Evolutionary conservation across 2,329 filamentous ascomycete genomes (phyloP).

Genomic region (Orbilia javanica): DNA sequence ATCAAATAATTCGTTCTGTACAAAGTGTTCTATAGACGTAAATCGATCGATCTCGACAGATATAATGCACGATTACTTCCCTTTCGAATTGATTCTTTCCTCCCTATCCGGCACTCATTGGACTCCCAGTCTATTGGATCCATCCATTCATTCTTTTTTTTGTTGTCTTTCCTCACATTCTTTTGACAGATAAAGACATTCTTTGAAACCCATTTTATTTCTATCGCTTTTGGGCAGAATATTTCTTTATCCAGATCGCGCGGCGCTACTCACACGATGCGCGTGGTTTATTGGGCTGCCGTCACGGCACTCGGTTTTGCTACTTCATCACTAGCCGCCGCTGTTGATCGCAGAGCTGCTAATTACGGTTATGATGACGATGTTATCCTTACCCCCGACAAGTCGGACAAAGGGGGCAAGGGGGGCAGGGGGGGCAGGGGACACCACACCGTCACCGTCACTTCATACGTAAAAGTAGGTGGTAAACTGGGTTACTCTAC

Average conservation of each 20-base stretch:
- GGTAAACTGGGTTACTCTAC: slow-evolving; percentile 3
- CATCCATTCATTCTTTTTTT: slow-evolving; percentile 11
- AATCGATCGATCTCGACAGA: slow-evolving; percentile 1
- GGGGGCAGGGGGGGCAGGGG: background rate
- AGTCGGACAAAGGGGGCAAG: no score
- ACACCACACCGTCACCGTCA: slow-evolving; percentile 4
- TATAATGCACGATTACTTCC: slow-evolving; percentile 17
- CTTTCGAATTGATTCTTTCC: slow-evolving; percentile 19
- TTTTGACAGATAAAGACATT: slow-evolving; percentile 10
- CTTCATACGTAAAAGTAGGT: background rate
- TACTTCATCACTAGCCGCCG: slow-evolving; percentile 12
- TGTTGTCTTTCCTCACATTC: slow-evolving; percentile 18
- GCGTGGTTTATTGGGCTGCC: slow-evolving; percentile 8
- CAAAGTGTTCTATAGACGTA: slow-evolving; percentile 11
- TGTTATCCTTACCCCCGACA: no score
- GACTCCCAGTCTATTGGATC: slow-evolving; percentile 16
- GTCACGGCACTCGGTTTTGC: slow-evolving; percentile 12
- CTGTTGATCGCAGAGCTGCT: slow-evolving; percentile 8
- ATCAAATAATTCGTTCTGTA: slow-evolving; percentile 2
- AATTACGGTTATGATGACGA: slow-evolving; percentile 7
- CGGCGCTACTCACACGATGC: slow-evolving; percentile 17
- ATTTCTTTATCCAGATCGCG: slow-evolving; percentile 6
- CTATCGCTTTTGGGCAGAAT: slow-evolving; percentile 11
- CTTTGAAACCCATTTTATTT: slow-evolving; percentile 14
- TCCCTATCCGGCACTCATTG: slow-evolving; percentile 11